These are phyloP conservation scores for Fusarium nematophilum DNA, from an alignment of 2,329 filamentous ascomycete species.

Conservation along the genomic window DNA sequence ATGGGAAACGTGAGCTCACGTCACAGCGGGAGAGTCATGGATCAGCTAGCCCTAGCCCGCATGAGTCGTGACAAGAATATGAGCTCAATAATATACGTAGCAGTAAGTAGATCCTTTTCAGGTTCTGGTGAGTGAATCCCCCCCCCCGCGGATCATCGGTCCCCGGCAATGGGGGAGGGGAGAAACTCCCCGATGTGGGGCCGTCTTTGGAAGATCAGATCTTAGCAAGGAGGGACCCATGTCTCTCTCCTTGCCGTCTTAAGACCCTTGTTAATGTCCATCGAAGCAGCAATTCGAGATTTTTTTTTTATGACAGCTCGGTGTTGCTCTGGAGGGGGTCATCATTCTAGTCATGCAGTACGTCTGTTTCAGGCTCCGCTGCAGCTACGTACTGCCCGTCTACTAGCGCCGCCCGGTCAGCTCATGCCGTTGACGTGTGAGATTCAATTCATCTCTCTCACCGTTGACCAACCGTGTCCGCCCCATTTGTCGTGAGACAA, in stretches of 20 bases:
- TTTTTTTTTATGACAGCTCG: neutral
- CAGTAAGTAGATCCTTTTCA: neutral
- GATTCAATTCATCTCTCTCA: neutral
- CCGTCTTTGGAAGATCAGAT: constrained; percentile 5
- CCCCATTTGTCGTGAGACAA: neutral
- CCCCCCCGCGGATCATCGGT: neutral
- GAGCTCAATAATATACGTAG: neutral
- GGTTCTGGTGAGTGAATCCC: neutral
- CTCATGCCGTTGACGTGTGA: neutral
- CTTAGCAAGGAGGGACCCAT: neutral
- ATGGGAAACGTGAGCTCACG: neutral
- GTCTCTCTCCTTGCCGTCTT: neutral
- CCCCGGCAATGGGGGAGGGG: neutral
- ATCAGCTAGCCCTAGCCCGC: too few species aligned
- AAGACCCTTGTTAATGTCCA: neutral
- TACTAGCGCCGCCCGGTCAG: neutral
- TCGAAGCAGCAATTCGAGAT: neutral
- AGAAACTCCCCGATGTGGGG: constrained; percentile 5
- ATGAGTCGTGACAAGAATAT: neutral
- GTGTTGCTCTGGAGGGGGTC: too few species aligned
- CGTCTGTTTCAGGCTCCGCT: neutral
- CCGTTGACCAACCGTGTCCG: neutral
- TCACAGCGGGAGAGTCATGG: too few species aligned
- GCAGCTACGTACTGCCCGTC: neutral
- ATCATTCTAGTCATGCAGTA: neutral